Conservation (phyloP, 208 protist genomes). For the Acanthamoeba lenticulata region DNA sequence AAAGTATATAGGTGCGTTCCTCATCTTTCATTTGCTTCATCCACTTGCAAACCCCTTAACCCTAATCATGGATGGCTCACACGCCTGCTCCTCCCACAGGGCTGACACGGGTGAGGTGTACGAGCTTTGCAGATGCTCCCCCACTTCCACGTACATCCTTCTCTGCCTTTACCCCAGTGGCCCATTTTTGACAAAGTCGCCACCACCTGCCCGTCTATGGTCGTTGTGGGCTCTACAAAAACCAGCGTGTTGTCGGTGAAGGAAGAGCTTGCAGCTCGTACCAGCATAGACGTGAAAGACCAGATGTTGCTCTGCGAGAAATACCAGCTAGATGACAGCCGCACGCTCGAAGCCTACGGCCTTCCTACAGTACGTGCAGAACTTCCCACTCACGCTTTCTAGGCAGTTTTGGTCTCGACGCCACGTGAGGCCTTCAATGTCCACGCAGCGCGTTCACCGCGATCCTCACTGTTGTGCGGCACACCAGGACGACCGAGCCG, state of each 20-base stretch:
- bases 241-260: neutral
- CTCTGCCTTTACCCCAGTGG: neutral
- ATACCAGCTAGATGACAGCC: neutral
- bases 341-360: neutral
- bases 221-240: neutral
- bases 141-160: neutral
- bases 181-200: neutral
- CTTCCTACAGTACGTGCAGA: slow-evolving; percentile 19
- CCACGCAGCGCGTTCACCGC: neutral
- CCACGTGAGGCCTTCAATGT: neutral
- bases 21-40: neutral
- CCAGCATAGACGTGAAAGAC: neutral
- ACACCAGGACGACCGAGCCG: slow-evolving; percentile 9
- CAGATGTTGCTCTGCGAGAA: slow-evolving; percentile 34
- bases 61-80: neutral
- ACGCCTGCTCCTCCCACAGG: neutral
- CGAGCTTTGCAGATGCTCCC: neutral
- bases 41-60: too few species aligned
- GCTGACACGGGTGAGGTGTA: slow-evolving; percentile 21
- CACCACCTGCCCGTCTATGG: neutral
- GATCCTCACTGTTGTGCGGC: neutral
- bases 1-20: slow-evolving; percentile 32
- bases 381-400: neutral
- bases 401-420: neutral
- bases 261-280: neutral